These are phyloP conservation scores for Hansfordia pulvinata DNA, from an alignment of 2,329 filamentous ascomycete genomes.

Conservation along the genomic window DNA sequence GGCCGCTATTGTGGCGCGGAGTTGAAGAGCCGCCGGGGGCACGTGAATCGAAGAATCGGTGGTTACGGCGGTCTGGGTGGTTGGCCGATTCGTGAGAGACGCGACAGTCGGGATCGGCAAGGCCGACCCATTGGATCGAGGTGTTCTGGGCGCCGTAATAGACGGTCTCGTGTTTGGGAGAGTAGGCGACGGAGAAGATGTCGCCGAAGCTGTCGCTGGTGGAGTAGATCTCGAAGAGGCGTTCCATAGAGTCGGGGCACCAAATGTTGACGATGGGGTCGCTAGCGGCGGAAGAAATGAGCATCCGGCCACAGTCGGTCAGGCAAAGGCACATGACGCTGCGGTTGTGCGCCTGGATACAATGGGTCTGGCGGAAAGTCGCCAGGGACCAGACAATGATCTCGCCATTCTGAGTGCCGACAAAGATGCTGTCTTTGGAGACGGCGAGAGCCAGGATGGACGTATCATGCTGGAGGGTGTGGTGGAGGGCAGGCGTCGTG, in stretches of 20 bases:
- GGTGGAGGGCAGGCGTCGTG: constrained; percentile 48
- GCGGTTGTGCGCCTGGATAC: constrained; percentile 79
- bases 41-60: constrained; percentile 85
- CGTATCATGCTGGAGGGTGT: constrained; percentile 63
- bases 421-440: constrained; percentile 71
- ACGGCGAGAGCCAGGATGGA: constrained; percentile 75
- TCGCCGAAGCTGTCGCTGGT: constrained; percentile 85
- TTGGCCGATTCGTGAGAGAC: constrained; percentile 49
- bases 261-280: constrained; percentile 93
- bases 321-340: constrained; percentile 80
- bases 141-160: constrained; percentile 93
- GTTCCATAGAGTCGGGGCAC: constrained; percentile 62
- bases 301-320: constrained; percentile 56
- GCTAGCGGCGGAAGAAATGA: constrained; percentile 77
- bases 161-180: constrained; percentile 61
- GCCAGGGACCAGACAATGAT: constrained; percentile 84
- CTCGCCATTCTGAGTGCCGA: constrained; percentile 85
- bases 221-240: constrained; percentile 82
- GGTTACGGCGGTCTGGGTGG: constrained; percentile 64
- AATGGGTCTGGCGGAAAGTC: constrained; percentile 68
- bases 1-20: constrained; percentile 52
- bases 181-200: constrained; percentile 90
- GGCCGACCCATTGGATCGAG: constrained; percentile 81
- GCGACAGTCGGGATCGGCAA: constrained; percentile 48
- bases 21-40: constrained; percentile 73